Evolutionary conservation across 306 rosid species (phyloP), one percentile per base, ranked within the genome.

Genomic region (Styphnolobium japonicum): DNA sequence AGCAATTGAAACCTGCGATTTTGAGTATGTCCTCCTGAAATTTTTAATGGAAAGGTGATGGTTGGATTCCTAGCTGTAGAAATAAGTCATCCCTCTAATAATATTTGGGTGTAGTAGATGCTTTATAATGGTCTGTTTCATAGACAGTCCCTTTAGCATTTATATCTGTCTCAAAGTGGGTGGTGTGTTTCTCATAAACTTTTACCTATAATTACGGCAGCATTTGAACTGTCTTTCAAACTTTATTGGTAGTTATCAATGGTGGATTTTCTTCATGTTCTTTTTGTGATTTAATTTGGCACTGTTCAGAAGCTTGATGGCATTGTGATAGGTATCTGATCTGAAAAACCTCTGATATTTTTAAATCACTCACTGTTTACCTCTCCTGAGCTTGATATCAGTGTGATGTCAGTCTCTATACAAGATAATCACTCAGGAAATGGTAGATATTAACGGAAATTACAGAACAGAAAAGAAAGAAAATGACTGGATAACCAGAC

Each of bases 281-380:
- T 58, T 0, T 16, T 23, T 23, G 80, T 83, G 73, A 71, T 72
- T 46, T 71, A 14, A 45, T 70, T 33, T 65, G 31, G 46, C 18
- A 8, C 27, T 46, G 37, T 10, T 2, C 55, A 6, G 64, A 64
- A 55, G 72, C 55, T 55, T 63, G 78, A 64, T 65, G 68, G 16
- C 51, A 75, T n/a, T n/a, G n/a, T n/a, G n/a, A n/a, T n/a, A n/a
- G n/a, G n/a, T n/a, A n/a, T n/a, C n/a, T n/a, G n/a, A n/a, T n/a
- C n/a, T n/a, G n/a, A n/a, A n/a, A n/a, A n/a, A n/a, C n/a, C n/a
- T n/a, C n/a, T n/a, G n/a, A n/a, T n/a, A n/a, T n/a, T n/a, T n/a
- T n/a, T n/a, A n/a, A n/a, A n/a, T n/a, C n/a, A n/a, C n/a, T n/a
- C n/a, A n/a, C n/a, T n/a, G n/a, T n/a, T n/a, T n/a, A n/a, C n/a